A percentile compares a stretch with the other conserved stretches of the same genome.
Conservation (phyloP, 2,329 filamentous ascomycete genomes). For the Phaeosphaeria sp. region DNA sequence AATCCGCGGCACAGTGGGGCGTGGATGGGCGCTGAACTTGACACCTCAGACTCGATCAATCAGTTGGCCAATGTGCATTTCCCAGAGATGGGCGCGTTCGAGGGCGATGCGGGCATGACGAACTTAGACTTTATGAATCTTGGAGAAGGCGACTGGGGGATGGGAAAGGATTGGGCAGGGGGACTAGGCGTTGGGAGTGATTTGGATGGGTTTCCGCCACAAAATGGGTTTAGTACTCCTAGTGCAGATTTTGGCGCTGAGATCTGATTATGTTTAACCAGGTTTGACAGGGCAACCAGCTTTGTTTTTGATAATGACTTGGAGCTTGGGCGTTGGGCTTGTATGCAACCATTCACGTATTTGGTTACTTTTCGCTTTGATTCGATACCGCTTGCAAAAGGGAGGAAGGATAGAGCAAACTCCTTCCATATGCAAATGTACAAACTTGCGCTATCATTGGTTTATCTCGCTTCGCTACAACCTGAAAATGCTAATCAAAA, state of each 20-base stretch:
- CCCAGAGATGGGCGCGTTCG: constrained; percentile 33
- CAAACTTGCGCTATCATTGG: not conserved
- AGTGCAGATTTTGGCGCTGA: not conserved
- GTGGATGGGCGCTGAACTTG: constrained; percentile 40
- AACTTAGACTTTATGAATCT: constrained; percentile 41
- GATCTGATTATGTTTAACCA: not conserved
- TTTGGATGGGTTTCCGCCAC: constrained; percentile 38
- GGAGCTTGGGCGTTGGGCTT: not conserved
- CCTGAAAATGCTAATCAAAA: not conserved
- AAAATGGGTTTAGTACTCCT: constrained; percentile 17
- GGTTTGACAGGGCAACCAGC: not conserved
- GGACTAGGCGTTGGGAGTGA: constrained; percentile 28
- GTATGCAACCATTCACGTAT: no score
- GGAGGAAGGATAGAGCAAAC: not conserved
- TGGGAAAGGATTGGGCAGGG: constrained; percentile 21
- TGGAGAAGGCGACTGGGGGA: constrained; percentile 28
- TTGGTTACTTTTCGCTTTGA: no score
- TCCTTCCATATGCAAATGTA: not conserved
- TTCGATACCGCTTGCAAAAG: no score
- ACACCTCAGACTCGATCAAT: constrained; percentile 26
- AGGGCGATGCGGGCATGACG: constrained; percentile 21
- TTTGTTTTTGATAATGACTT: not conserved
- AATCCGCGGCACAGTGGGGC: constrained; percentile 10
- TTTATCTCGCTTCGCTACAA: not conserved
- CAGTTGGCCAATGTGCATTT: constrained; percentile 43